Evolutionary conservation across 352 stramenopile genomes (phyloP), one percentile per base, ranked within the genome.

Genomic region (Phytophthora cactorum): DNA sequence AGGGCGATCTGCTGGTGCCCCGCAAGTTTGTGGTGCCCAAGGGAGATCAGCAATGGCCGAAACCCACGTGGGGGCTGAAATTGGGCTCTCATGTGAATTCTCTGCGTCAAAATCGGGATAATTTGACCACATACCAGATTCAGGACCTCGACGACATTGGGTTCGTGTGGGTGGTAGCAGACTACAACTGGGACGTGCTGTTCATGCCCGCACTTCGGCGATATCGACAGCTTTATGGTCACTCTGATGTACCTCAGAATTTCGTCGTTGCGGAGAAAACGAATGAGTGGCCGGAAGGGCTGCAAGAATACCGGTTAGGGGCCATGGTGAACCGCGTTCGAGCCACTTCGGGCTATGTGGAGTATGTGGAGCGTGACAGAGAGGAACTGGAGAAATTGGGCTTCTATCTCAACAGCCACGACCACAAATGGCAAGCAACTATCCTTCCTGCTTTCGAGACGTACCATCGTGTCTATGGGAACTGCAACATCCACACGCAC

Each of bases 301-400:
- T 86, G 12, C 52, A 51, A n/a, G 75, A 73, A 2, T 91, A 79
- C 29, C 64, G 65, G 2, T 43, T 91, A 15, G 84, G 84, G 38
- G 38, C 25, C 10, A 68, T 79, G 55, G 74, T 92, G 28, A 90
- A 90, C 67, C 61, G 72, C 4, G 66, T 88, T 50, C 80, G 84
- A 32, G 63, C 64, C 1, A 60, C 59, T 1, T 77, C 70, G 17
- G 38, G 52, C 1, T 88, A 78, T 49, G 29, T 52, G 5, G 32
- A 70, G 15, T 74, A 81, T 53, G 47, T 85, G 66, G 57, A 78
- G 28, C 68, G 55, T 32, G 75, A 76, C 31, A 53, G 47, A 10
- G 60, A 64, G 6, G 78, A 79, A 28, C 65, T 95, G 6, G 39
- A 74, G 17, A 46, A 58, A 14, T 59, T 92, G 44, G 77, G 73